Evolutionary conservation across 139 green algal species (phyloP).

Genomic region (Chlorella sp.): DNA sequence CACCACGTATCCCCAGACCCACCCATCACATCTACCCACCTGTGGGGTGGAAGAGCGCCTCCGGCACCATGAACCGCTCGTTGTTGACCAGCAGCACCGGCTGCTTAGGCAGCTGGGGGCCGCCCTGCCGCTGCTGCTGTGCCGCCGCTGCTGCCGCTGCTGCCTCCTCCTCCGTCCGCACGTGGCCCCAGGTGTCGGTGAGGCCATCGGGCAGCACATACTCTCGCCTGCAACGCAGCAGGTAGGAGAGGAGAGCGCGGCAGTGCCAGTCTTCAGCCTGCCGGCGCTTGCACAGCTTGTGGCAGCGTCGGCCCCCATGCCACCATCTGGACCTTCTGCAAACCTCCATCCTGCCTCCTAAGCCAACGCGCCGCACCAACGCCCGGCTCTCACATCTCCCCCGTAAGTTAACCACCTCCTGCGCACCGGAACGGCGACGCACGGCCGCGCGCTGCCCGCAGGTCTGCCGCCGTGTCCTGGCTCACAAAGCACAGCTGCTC

Average conservation of each 20-base stretch:
- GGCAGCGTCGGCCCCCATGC: no score
- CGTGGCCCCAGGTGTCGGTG: slow-evolving; percentile 80
- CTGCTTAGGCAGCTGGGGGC: slow-evolving; percentile 13
- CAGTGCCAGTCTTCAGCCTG: no score
- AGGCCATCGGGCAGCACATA: slow-evolving; percentile 97
- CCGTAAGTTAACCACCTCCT: no score
- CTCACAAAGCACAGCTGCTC: slow-evolving; percentile 92
- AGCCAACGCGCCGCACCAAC: no score
- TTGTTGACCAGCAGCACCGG: slow-evolving; percentile 89
- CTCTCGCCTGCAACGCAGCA: slow-evolving; percentile 48
- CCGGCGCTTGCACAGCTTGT: no score
- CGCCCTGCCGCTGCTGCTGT: neutral
- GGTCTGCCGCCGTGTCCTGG: slow-evolving; percentile 59
- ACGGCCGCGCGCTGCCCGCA: slow-evolving; percentile 42
- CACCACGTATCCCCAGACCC: neutral
- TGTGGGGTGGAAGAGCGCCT: slow-evolving; percentile 85
- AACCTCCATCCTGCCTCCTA: no score
- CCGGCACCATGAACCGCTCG: slow-evolving; percentile 98
- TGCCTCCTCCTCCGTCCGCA: slow-evolving; percentile 46
- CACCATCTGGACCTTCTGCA: no score
- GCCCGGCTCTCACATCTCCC: no score
- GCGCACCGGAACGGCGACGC: slow-evolving; percentile 58
- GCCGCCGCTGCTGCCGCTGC: slow-evolving; percentile 23
- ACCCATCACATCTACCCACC: slow-evolving; percentile 3
- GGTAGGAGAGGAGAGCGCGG: no score